Base-by-base conservation (phyloP, 2,329 filamentous ascomycete genomes). In the Samsoniella hepiali region DNA sequence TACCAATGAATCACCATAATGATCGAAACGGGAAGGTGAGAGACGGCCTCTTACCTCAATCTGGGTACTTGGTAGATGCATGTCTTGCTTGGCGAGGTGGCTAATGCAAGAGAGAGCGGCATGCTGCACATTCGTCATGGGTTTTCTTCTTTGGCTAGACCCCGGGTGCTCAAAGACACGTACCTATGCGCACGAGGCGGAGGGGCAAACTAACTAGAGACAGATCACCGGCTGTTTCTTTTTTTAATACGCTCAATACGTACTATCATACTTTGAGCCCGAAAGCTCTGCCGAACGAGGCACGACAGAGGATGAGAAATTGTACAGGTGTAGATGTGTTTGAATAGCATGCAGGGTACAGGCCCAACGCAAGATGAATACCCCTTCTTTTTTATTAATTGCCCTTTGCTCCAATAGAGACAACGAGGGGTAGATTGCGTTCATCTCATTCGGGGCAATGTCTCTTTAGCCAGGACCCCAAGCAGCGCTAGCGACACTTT, bases 1-100 rank as follows among this genome's bases (percentile, higher is more conserved):
- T 55, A 55, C 50, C 58, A 62, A 62, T 17, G 9, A 62, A 45
- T 45, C 40, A 47, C 13, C 45, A 50, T 40, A 8, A 50, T 40
- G 11, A 38, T 15, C n/a, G 11, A 29, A 36, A 29, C 40, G 42
- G 31, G 29, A 5, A 4, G 17, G 32, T 47, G n/a, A 27, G 11
- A 5, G 27, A 31, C 22, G 22, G 27, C 31, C 11, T n/a, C 31
- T 34, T 34, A 22, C 27, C 31, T 31, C 49, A 10, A 8, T 11
- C 11, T 34, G 13, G 27, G 9, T 15, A 22, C 22, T 7, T 15
- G 31, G 40, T 27, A 22, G 4, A 38, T 34, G 38, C 38, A 54
- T 36, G 58, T 54, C n/a, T 51, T 22, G 22, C 38, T 15, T 22
- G 27, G 5, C 51, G 27, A 51, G 34, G 44, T 50, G 57, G 57